Conservation (phyloP, 2,329 filamentous ascomycete genomes). For the Colletotrichum navitas region DNA sequence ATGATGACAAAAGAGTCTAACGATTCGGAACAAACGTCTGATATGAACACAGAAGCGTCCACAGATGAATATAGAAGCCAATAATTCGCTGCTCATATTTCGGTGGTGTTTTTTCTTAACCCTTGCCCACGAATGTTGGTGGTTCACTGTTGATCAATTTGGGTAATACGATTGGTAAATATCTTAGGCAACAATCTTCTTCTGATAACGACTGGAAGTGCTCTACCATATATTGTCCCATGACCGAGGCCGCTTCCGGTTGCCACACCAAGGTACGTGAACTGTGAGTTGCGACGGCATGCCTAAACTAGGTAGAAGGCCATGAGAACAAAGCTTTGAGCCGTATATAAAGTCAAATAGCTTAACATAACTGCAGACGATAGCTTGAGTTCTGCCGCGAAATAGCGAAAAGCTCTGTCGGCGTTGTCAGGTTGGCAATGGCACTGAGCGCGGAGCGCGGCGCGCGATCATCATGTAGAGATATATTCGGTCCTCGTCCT, state of each 20-base stretch:
- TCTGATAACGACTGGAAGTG: slow-evolving; percentile 46
- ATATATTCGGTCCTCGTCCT: too few relatives aligned
- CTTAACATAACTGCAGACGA: too few relatives aligned
- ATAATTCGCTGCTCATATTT: background rate
- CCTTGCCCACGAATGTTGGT: slow-evolving; percentile 43
- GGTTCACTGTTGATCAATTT: fast-evolving
- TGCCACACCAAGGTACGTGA: slow-evolving; percentile 73
- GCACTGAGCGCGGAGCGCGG: too few relatives aligned
- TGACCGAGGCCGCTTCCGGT: slow-evolving; percentile 67
- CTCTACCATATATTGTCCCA: slow-evolving; percentile 64
- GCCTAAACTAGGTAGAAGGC: slow-evolving; percentile 71
- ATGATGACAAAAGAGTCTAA: slow-evolving; percentile 56
- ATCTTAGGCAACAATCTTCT: slow-evolving; percentile 44
- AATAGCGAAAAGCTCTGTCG: too few relatives aligned
- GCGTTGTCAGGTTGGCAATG: too few relatives aligned
- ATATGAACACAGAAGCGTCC: slow-evolving; percentile 67
- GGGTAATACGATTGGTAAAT: background rate
- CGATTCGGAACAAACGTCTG: slow-evolving; percentile 65
- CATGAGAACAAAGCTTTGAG: slow-evolving; percentile 67
- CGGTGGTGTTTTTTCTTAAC: slow-evolving; percentile 44
- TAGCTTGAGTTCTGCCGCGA: too few relatives aligned
- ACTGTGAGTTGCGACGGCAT: slow-evolving; percentile 70
- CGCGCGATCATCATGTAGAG: too few relatives aligned
- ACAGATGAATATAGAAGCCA: slow-evolving; percentile 65
- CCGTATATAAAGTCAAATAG: slow-evolving; percentile 33